phyloP scores from a whole-genome alignment of 75 land plant genomes.

The Pseudotsuga menziesii region DNA sequence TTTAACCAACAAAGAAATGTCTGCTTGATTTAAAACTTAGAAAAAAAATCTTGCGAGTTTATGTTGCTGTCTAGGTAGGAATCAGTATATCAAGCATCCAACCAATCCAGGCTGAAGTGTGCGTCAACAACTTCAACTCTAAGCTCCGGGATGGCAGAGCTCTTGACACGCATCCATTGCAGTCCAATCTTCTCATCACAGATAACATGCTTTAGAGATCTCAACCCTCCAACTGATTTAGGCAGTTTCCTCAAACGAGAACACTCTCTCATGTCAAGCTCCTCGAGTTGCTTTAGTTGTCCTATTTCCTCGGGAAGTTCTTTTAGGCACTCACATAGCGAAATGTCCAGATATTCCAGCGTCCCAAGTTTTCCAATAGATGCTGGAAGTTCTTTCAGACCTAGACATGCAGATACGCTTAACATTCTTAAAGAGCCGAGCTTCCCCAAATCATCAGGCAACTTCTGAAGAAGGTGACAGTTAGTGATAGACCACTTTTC shows the following conservation, averaged over 20 bases:
- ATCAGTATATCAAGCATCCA: conserved; percentile 32
- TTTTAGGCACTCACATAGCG: conserved; percentile 34
- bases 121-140: conserved; percentile 38
- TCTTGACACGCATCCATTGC: conserved; percentile 5
- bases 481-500: conserved; percentile 37
- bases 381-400: conserved; percentile 37
- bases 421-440: conserved; percentile 30
- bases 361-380: conserved; percentile 26
- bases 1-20: too few relatives aligned
- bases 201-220: conserved; percentile 4
- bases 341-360: conserved; percentile 49
- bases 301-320: conserved; percentile 50
- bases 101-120: conserved; percentile 42
- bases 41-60: too few relatives aligned
- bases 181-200: conserved; percentile 8
- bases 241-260: conserved; percentile 35
- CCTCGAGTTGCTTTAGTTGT: conserved; percentile 23
- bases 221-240: conserved; percentile 2
- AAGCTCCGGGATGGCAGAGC: conserved; percentile 28
- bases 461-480: conserved; percentile 37
- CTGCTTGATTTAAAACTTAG: too few relatives aligned
- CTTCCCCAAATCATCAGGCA: conserved; percentile 44
- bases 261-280: conserved; percentile 75
- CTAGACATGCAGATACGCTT: conserved; percentile 45
- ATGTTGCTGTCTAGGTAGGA: too few relatives aligned